Evolutionary conservation across 139 green algal species (phyloP), one percentile per base, ranked within the genome.

Genomic region (Coelastrella sp.): DNA sequence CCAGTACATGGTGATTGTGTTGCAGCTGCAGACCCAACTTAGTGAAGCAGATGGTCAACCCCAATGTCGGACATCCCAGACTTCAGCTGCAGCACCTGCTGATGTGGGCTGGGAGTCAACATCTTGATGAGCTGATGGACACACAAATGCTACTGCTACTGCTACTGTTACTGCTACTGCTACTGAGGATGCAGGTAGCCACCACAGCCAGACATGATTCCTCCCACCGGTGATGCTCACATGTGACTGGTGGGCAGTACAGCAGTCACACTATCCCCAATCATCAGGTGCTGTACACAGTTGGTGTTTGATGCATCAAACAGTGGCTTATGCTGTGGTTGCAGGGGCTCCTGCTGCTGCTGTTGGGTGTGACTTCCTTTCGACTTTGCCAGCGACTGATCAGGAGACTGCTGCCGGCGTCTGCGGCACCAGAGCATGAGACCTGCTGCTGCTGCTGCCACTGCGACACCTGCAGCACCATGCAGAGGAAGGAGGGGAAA

Each of bases 391-490:
- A 11, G 10, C 7, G 68, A 76, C 68, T 35, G 6, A 24, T 76
- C 68, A 25, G 68, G 7, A 19, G 12, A 19, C 70, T 25, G 17
- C 74, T 22, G 74, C 25, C 20, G 74, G 60, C 7, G 17, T 24
- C 74, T 72, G 58, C 58, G 80, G 17, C 57, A 17, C 11, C 58
- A 68, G 10, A 84, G 6, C 15, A 73, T 17, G 24, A 57, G 8
- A 61, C 61, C n/a, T 35, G 20, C 80, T 73, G 80, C 8, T 58
- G 60, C 80, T 73, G 80, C 80, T 73, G 49, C 58, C 58, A 85
- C 8, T 20, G 56, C 19, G 4, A 73, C 59, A 22, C 74, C 80
- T 85, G 80, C 80, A 85, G 22, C 80, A 85, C 20, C 22, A n/a
- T 17, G n/a, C 9, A 61, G 25, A 63, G 27, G 25, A 49, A 49